phyloP scores from a whole-genome alignment of 441 rosid genomes.

The Hura crepitans region DNA sequence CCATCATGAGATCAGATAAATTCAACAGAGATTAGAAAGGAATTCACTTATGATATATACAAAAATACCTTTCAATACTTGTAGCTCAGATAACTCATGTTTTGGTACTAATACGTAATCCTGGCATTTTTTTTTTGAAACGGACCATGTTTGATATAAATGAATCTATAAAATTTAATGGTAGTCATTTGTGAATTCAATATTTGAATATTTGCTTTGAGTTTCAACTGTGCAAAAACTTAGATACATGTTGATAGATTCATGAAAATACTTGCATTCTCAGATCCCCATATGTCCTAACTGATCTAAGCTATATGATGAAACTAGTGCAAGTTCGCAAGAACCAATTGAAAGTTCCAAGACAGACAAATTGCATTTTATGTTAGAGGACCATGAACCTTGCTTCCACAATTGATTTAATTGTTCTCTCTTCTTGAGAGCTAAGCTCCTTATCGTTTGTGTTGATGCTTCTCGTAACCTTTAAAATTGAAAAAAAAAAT shows the following conservation, averaged over 20 bases:
- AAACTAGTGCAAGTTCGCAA: neutral
- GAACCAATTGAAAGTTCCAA: neutral
- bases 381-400: slow-evolving; percentile 40
- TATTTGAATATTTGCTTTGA: too few species aligned
- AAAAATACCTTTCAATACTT: too few species aligned
- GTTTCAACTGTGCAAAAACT: neutral
- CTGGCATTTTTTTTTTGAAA: too few species aligned
- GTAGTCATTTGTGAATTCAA: too few species aligned
- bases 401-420: slow-evolving; percentile 62
- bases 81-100: too few species aligned
- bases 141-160: too few species aligned
- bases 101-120: too few species aligned
- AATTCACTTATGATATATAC: neutral
- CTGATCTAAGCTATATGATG: neutral
- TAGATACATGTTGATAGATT: neutral
- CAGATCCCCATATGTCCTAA: neutral
- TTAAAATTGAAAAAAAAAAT: slow-evolving; percentile 7
- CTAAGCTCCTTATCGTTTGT: slow-evolving; percentile 47
- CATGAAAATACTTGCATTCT: neutral
- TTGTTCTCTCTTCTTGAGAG: slow-evolving; percentile 68
- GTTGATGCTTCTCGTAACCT: slow-evolving; percentile 74
- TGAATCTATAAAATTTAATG: too few species aligned
- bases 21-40: neutral
- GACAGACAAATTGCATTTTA: neutral
- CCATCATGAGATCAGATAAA: neutral